These are phyloP conservation scores for Tillandsia fasciculata DNA, from an alignment of 176 grass and related monocot species.

Conservation along the genomic window DNA sequence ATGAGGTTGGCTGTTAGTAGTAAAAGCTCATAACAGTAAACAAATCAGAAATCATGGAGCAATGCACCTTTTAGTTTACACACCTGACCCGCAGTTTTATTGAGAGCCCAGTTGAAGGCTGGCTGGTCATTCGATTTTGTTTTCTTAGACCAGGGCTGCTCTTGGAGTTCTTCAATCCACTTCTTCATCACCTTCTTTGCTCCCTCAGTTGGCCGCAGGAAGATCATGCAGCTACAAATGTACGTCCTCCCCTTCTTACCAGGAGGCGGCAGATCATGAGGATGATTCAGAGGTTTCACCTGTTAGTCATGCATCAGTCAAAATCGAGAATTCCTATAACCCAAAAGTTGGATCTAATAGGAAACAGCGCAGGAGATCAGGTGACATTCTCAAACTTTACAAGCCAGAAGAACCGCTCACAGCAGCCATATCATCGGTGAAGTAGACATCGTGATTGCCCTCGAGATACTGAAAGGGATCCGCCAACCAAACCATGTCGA, in stretches of 20 bases:
- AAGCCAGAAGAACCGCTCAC: conserved; percentile 22
- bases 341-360: neutral
- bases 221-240: conserved; percentile 97
- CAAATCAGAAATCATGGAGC: neutral
- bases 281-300: conserved; percentile 80
- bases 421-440: conserved; percentile 87
- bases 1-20: neutral
- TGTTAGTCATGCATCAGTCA: conserved; percentile 20
- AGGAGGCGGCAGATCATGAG: conserved; percentile 67
- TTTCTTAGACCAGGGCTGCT: conserved; percentile 83
- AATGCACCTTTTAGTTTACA: conserved; percentile 14
- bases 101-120: conserved; percentile 94
- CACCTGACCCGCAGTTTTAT: conserved; percentile 76
- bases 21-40: neutral
- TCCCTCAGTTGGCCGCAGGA: conserved; percentile 62
- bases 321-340: conserved; percentile 9
- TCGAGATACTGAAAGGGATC: conserved; percentile 72
- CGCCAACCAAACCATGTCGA: conserved; percentile 92
- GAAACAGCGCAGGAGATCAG: neutral
- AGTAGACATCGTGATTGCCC: conserved; percentile 76
- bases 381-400: neutral
- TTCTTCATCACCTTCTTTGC: conserved; percentile 66
- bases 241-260: conserved; percentile 90
- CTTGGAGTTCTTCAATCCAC: conserved; percentile 80
- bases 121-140: conserved; percentile 80